Evolutionary conservation across 306 rosid species (phyloP), one percentile per base, ranked within the genome.

Genomic region (Hippophae gyantsensis): DNA sequence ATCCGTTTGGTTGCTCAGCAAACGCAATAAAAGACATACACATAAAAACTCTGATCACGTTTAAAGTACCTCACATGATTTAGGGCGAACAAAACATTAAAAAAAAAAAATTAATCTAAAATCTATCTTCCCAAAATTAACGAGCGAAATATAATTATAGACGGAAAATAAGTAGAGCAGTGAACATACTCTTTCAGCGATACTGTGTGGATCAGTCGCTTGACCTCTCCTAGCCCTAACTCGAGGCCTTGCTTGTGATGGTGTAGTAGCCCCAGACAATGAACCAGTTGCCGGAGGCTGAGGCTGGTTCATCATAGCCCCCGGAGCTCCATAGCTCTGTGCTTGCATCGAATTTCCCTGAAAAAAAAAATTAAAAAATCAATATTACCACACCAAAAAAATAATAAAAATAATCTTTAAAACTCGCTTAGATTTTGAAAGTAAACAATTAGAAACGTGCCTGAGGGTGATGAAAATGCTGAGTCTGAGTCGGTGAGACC

Each of bases 191-290:
- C 99, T 84, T 71, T 93, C 99, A 3, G 99, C 99, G 57, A 93
- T 93, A 68, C 97, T 88, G 75, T 93, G 99, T 45, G 99, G 99
- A 61, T 93, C 99, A 46, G 99, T 93, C 27, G 99, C 99, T 76
- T 93, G 99, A 43, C 99, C 99, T 63, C 99, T 73, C 55, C 99
- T 69, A 1, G 99, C 99, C 71, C 99, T 84, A 10, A 93, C 86
- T 74, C 86, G 80, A 66, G 82, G 99, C 13, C 81, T 86, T 3
- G 99, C 81, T 61, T 86, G 99, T 13, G 82, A 86, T 40, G 93
- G 81, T 1, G 72, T 54, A 27, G 32, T 27, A 12, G 71, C 72
- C 9, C 76, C 85, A 5, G 53, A 49, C 11, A 27, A 27, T 27
- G 84, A 72, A 1, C 78, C 84, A 42, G 69, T 63, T 0, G 58